Percentiles rank a stretch among this genome's conserved stretches.
These are phyloP conservation scores for Ogataea salicorniae DNA, from an alignment of 805 yeast genomes.

Conservation along the genomic window DNA sequence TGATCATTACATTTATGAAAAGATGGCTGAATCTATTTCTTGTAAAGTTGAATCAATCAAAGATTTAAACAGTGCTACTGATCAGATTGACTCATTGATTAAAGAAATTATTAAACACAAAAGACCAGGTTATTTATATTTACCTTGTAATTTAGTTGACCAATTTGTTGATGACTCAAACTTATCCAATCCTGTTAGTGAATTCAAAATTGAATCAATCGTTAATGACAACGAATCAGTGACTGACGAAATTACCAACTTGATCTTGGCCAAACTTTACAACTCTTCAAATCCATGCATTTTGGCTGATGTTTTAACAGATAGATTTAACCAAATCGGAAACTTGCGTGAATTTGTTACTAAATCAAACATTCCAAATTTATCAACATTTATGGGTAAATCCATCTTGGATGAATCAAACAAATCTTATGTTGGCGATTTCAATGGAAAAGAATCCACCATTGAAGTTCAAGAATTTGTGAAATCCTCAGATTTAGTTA, in stretches of 20 bases:
- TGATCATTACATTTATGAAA: conserved; percentile 62
- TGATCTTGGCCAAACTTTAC: conserved; percentile 48
- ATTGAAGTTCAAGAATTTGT: conserved; percentile 44
- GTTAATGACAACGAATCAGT: conserved; percentile 11
- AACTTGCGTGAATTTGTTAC: conserved; percentile 46
- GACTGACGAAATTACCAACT: conserved; percentile 28
- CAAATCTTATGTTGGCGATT: conserved; percentile 63
- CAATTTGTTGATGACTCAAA: conserved; percentile 31
- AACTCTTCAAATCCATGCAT: conserved; percentile 55
- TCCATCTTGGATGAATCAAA: conserved; percentile 68
- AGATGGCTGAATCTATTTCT: conserved; percentile 51
- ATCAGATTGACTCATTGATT: conserved; percentile 66
- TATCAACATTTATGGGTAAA: conserved; percentile 64
- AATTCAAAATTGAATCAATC: conserved; percentile 1
- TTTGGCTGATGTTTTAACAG: conserved; percentile 65
- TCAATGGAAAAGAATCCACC: conserved; percentile 55
- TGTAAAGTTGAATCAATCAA: conserved; percentile 50
- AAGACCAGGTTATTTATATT: conserved; percentile 77
- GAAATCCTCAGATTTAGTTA: conserved; percentile 57
- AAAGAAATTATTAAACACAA: conserved; percentile 47
- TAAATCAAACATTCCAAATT: conserved; percentile 49
- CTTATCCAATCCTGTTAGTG: conserved; percentile 10
- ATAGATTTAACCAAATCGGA: conserved; percentile 48
- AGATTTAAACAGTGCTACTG: conserved; percentile 42
- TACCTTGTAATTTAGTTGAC: conserved; percentile 69